phyloP scores from a whole-genome alignment of 768 basidiomycete species.

The Russula abietina region DNA sequence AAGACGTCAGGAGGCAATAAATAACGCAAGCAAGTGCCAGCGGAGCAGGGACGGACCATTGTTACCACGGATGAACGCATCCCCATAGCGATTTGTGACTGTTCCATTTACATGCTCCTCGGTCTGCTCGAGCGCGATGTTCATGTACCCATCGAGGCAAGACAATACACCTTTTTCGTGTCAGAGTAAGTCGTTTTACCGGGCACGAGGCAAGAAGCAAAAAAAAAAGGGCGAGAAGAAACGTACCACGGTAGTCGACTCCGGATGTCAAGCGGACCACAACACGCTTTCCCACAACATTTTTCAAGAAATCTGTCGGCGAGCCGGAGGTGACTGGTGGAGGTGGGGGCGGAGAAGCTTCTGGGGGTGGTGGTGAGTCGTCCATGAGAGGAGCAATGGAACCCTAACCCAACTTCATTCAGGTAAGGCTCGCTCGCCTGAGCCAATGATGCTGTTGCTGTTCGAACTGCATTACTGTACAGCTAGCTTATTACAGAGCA shows the following conservation, averaged over 20 bases:
- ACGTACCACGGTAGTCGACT: constrained; percentile 18
- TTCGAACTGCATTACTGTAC: no score
- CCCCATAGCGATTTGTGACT: constrained; percentile 86
- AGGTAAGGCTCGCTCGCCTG: no score
- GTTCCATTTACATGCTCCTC: constrained; percentile 89
- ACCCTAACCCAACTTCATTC: constrained; percentile 3
- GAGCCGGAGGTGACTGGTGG: constrained; percentile 58
- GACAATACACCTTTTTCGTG: constrained; percentile 71
- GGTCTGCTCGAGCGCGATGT: constrained; percentile 95
- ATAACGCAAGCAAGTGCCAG: not conserved
- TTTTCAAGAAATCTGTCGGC: constrained; percentile 90
- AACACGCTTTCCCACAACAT: constrained; percentile 91
- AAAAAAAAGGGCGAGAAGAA: constrained; percentile 1
- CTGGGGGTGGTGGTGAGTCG: constrained; percentile 30
- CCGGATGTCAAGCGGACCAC: constrained; percentile 63
- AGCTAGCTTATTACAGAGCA: no score
- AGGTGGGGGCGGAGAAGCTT: constrained; percentile 39
- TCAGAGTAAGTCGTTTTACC: not conserved
- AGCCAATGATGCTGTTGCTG: no score
- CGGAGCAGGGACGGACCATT: constrained; percentile 55
- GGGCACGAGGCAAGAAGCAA: constrained; percentile 5
- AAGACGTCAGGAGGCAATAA: not conserved
- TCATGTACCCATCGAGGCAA: constrained; percentile 99
- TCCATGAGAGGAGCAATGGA: constrained; percentile 24
- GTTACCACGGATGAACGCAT: constrained; percentile 93